These are phyloP conservation scores for Setaria italica DNA, from an alignment of 202 grass and related monocot genomes.

Conservation along the genomic window DNA sequence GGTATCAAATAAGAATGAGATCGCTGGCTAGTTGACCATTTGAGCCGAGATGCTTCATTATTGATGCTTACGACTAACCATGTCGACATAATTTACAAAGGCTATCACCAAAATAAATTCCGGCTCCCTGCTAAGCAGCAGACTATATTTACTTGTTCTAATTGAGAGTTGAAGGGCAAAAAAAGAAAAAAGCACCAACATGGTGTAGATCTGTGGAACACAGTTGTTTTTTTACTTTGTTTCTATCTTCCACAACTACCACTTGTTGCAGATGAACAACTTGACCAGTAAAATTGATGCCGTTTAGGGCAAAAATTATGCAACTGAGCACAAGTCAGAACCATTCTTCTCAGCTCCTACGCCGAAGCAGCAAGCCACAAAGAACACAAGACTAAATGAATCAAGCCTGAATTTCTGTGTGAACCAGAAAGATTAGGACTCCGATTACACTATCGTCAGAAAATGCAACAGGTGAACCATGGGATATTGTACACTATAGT, in stretches of 20 bases:
- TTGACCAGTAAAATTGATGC: neutral
- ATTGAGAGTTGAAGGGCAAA: neutral
- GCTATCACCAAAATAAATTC: constrained; percentile 29
- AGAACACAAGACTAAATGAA: neutral
- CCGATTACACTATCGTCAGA: neutral
- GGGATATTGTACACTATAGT: neutral
- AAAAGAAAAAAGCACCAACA: neutral
- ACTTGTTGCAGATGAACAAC: constrained; percentile 18
- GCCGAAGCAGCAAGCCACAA: neutral
- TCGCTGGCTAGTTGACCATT: constrained; percentile 43
- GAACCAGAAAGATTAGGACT: neutral
- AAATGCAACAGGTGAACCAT: neutral
- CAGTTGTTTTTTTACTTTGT: neutral
- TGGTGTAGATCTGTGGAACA: constrained; percentile 18
- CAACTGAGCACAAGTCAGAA: neutral
- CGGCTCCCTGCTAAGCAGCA: constrained; percentile 49
- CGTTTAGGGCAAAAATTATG: neutral
- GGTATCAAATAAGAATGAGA: constrained; percentile 38
- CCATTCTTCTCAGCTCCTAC: neutral
- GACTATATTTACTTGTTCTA: neutral
- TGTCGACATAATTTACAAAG: constrained; percentile 43
- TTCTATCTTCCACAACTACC: neutral
- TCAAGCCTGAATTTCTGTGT: constrained; percentile 9
- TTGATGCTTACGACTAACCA: constrained; percentile 47
- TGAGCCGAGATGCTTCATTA: constrained; percentile 47